These are phyloP conservation scores for Penicillium hordei DNA, from an alignment of 2,329 filamentous ascomycete genomes.

Conservation along the genomic window DNA sequence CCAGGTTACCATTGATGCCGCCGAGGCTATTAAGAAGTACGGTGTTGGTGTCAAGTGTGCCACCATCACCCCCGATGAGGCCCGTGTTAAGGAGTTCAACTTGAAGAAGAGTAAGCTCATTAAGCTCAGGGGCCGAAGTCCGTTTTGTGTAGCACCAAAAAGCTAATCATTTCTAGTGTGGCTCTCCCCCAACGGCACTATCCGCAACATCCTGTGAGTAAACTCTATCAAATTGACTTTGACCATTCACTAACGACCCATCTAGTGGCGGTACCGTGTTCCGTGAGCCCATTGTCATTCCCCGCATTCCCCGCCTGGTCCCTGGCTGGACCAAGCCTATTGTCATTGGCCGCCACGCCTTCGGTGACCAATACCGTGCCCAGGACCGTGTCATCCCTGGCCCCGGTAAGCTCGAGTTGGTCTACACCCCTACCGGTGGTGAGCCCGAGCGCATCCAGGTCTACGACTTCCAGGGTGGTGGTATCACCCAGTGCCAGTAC, in stretches of 20 bases:
- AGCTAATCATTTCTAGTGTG: constrained; percentile 65
- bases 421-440: constrained; percentile 80
- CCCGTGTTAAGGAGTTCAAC: constrained; percentile 94
- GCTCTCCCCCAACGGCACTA: constrained; percentile 94
- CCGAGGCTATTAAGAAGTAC: constrained; percentile 98
- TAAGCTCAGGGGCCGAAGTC: constrained; percentile 46
- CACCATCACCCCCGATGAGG: constrained; percentile 97
- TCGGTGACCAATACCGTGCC: constrained; percentile 97
- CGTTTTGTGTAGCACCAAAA: constrained; percentile 1
- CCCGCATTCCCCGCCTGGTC: constrained; percentile 85
- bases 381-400: constrained; percentile 84
- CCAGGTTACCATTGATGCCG: constrained; percentile 90
- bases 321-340: constrained; percentile 99
- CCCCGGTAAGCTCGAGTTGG: constrained; percentile 87
- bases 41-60: constrained; percentile 98
- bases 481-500: constrained; percentile 93
- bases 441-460: constrained; percentile 85
- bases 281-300: constrained; percentile 97
- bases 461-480: constrained; percentile 81
- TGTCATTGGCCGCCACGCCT: constrained; percentile 97
- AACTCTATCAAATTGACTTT: background rate
- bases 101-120: constrained; percentile 82
- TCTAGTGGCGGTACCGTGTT: constrained; percentile 86
- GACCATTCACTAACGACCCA: constrained; percentile 21
- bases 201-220: constrained; percentile 62